Conservation (phyloP, 2,329 filamentous ascomycete genomes). For the Colletotrichum somersetense region DNA sequence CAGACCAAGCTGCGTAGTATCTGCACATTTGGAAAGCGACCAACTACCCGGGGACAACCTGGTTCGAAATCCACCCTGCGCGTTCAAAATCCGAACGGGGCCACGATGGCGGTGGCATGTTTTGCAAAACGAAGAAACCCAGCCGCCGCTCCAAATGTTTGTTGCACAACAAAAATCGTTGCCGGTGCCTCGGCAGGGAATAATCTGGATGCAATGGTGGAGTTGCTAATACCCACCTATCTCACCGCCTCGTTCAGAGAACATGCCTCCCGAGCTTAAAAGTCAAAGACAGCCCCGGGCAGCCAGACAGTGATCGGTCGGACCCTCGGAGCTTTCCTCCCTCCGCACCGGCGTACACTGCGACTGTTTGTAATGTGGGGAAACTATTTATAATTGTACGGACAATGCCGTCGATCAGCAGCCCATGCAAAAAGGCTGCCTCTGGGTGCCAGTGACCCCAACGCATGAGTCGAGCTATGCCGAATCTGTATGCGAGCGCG, state of each 20-base stretch:
- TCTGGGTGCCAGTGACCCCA: background rate
- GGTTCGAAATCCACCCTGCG: background rate
- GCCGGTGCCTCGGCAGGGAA: background rate
- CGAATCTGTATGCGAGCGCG: background rate
- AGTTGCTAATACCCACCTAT: too few relatives aligned
- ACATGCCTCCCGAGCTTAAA: background rate
- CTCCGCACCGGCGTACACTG: background rate
- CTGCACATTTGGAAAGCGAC: background rate
- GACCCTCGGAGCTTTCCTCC: background rate
- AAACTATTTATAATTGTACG: background rate
- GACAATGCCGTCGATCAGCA: background rate
- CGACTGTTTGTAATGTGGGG: background rate
- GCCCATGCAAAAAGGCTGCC: background rate
- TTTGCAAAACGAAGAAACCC: background rate
- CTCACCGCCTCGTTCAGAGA: background rate
- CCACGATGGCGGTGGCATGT: background rate
- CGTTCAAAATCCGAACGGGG: background rate
- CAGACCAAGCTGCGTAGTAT: background rate
- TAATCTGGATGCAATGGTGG: too few relatives aligned
- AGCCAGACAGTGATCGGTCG: background rate
- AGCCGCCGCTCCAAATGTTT: too few relatives aligned
- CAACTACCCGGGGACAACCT: background rate
- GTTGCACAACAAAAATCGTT: too few relatives aligned
- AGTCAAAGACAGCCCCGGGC: background rate
- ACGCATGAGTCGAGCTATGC: background rate